phyloP scores from a whole-genome alignment of 2,329 filamentous ascomycete genomes.

The Diplodia seriata region DNA sequence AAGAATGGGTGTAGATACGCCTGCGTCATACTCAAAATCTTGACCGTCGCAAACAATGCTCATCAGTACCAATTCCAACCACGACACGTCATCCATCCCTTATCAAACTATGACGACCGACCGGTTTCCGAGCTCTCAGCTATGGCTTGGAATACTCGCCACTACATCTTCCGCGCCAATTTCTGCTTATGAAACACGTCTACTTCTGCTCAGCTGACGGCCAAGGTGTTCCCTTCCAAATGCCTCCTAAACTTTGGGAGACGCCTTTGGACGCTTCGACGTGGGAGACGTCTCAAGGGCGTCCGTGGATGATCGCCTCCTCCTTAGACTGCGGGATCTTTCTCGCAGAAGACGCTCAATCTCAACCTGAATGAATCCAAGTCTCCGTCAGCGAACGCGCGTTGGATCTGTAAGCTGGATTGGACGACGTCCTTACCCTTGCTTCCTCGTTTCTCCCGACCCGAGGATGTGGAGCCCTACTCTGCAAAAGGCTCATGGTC shows the following conservation, averaged over 20 bases:
- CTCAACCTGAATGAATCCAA: not conserved
- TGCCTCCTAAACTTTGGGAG: not conserved
- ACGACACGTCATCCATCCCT: not conserved
- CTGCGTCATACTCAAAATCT: not conserved
- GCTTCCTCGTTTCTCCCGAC: not conserved
- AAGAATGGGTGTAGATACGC: not conserved
- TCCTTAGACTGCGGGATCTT: not conserved
- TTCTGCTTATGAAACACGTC: no score
- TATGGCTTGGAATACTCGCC: no score
- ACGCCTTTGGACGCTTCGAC: not conserved
- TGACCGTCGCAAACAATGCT: not conserved
- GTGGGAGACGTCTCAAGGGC: not conserved
- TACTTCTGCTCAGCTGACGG: no score
- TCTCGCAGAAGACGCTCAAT: not conserved
- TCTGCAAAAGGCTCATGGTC: not conserved
- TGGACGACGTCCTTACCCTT: not conserved
- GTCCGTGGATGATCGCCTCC: not conserved
- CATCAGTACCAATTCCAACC: not conserved
- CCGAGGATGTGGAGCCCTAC: not conserved
- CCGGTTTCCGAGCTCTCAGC: no score
- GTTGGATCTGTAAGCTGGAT: not conserved
- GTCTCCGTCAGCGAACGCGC: not conserved
- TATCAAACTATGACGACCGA: no score
- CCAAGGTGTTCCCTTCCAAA: no score
- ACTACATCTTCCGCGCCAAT: no score